phyloP scores from a whole-genome alignment of 495 filamentous ascomycete species.

The Lophiotrema nucula region DNA sequence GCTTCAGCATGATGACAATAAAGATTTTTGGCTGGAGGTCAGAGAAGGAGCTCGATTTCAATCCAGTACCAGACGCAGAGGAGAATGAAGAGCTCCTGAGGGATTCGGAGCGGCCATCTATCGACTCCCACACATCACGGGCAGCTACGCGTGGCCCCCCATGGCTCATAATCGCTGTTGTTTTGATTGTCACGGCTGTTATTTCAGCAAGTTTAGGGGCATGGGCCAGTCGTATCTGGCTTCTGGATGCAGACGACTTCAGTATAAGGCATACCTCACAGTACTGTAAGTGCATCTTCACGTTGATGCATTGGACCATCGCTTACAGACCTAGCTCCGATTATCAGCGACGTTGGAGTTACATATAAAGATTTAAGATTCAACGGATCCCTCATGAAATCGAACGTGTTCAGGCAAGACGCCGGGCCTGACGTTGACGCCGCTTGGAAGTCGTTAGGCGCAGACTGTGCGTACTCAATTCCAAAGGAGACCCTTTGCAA shows the following conservation, averaged over 20 bases:
- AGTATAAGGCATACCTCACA: constrained; percentile 25
- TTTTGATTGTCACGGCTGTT: constrained; percentile 1
- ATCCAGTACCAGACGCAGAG: neutral
- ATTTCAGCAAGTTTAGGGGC: constrained; percentile 5
- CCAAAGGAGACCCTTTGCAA: no score
- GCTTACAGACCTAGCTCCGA: constrained; percentile 35
- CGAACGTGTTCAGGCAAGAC: constrained; percentile 53
- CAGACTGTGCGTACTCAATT: constrained; percentile 44
- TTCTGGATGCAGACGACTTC: constrained; percentile 16
- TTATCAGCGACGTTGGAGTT: constrained; percentile 41
- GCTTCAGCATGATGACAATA: neutral
- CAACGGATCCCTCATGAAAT: constrained; percentile 54
- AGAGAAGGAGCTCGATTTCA: constrained; percentile 8
- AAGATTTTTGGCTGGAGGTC: constrained; percentile 7
- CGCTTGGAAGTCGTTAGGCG: constrained; percentile 57
- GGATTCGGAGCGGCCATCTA: constrained; percentile 1
- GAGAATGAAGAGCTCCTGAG: constrained; percentile 3
- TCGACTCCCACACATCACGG: neutral
- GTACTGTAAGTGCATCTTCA: constrained; percentile 13
- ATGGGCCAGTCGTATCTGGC: neutral
- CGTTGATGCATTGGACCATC: neutral
- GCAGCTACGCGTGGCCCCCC: neutral
- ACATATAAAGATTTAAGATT: constrained; percentile 41
- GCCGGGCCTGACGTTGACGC: constrained; percentile 58
- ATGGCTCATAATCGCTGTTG: neutral